phyloP scores from a whole-genome alignment of 495 filamentous ascomycete species.

The Annulohypoxylon bovei region DNA sequence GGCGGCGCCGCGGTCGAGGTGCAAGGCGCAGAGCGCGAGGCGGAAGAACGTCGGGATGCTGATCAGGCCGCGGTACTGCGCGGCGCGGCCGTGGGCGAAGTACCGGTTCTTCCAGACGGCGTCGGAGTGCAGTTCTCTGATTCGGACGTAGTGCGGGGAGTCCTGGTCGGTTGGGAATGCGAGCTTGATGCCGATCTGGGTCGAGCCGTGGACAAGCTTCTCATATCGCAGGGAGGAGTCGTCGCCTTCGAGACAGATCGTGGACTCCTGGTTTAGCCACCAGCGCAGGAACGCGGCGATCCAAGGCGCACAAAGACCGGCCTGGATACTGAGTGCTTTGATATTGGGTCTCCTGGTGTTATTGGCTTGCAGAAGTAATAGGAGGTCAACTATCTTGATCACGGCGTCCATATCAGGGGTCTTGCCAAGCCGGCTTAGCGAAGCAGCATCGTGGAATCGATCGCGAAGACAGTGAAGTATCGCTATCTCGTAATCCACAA shows the following conservation, averaged over 20 bases:
- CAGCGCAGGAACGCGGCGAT: slow-evolving; percentile 24
- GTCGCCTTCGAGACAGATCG: slow-evolving; percentile 3
- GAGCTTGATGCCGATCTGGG: background rate
- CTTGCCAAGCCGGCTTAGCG: background rate
- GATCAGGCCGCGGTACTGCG: slow-evolving; percentile 13
- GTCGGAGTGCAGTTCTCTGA: slow-evolving; percentile 11
- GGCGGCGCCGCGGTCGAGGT: slow-evolving; percentile 12
- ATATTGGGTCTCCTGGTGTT: background rate
- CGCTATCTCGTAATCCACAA: slow-evolving; percentile 16
- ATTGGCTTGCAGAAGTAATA: background rate
- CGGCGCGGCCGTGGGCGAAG: background rate
- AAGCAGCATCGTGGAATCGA: background rate
- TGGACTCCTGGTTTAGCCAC: slow-evolving; percentile 4
- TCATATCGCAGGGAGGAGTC: background rate
- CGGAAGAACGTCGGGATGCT: slow-evolving; percentile 16
- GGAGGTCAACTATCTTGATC: background rate
- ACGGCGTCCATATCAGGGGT: slow-evolving; percentile 9
- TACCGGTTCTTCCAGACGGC: background rate
- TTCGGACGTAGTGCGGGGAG: background rate
- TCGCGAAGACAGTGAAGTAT: background rate
- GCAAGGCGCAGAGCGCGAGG: slow-evolving; percentile 17
- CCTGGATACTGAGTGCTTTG: background rate
- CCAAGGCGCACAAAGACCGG: slow-evolving; percentile 18
- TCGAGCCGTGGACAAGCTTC: background rate
- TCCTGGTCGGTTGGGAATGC: background rate